Percentiles rank a stretch among this genome's conserved stretches.
phyloP scores from a whole-genome alignment of 805 yeast genomes.

The Saturnispora diversa region DNA sequence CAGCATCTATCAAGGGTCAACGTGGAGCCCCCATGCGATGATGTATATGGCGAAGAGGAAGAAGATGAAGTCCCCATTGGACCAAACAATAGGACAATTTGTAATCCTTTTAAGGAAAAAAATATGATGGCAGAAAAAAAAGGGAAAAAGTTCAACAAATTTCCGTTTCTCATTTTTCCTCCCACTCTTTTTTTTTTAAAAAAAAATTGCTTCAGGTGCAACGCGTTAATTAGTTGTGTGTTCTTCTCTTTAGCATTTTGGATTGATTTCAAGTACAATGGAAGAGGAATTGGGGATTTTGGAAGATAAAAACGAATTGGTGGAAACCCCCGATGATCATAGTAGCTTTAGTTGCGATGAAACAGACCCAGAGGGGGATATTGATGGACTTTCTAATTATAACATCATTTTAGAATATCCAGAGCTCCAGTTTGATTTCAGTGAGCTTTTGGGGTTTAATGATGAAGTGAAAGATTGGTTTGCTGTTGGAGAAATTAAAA shows the following conservation, averaged over 20 bases:
- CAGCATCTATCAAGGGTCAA: slow-evolving; percentile 6
- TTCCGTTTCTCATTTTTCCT: too few species aligned
- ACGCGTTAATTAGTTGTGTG: slow-evolving; percentile 1
- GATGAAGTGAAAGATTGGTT: slow-evolving; percentile 38
- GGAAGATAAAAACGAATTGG: slow-evolving; percentile 27
- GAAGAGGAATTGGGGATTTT: slow-evolving; percentile 25
- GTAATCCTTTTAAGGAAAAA: background rate
- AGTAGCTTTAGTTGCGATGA: slow-evolving; percentile 16
- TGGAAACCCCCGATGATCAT: slow-evolving; percentile 27
- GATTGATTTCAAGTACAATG: background rate
- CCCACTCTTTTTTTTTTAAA: too few species aligned
- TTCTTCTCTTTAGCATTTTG: background rate
- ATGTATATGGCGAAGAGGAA: background rate
- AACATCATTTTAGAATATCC: slow-evolving; percentile 33
- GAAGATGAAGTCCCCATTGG: background rate
- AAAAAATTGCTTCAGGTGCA: too few species aligned
- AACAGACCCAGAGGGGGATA: slow-evolving; percentile 21
- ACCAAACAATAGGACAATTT: too few species aligned
- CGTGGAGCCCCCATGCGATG: too few species aligned
- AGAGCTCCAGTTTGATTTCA: slow-evolving; percentile 35
- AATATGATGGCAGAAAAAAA: background rate
- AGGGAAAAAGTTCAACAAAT: too few species aligned
- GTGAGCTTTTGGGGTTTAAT: slow-evolving; percentile 30
- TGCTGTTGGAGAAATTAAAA: slow-evolving; percentile 25
- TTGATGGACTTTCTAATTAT: slow-evolving; percentile 29